Conservation (phyloP, 805 yeast genomes). For the Lachancea lanzarotensis region DNA sequence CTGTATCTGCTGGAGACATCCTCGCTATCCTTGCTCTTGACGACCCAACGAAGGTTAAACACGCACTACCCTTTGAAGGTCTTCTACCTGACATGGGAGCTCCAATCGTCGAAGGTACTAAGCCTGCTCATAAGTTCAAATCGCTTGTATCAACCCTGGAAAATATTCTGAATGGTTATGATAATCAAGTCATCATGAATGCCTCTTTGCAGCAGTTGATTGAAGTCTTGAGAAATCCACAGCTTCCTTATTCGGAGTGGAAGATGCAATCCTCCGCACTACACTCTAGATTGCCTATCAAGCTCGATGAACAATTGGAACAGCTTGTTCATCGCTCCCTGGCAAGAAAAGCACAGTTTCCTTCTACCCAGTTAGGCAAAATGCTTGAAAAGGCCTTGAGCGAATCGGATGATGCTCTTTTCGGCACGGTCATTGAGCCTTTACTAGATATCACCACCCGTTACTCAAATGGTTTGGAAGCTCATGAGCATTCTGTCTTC, state of each 20-base stretch:
- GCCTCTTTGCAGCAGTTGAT: slow-evolving; percentile 68
- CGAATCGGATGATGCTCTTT: slow-evolving; percentile 46
- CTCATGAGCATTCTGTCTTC: slow-evolving; percentile 77
- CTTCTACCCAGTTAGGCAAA: slow-evolving; percentile 77
- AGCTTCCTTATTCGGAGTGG: slow-evolving; percentile 94
- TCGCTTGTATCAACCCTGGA: slow-evolving; percentile 52
- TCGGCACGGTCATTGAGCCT: slow-evolving; percentile 62
- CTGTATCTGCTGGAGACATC: slow-evolving; percentile 93
- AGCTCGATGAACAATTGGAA: slow-evolving; percentile 62
- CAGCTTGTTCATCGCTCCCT: slow-evolving; percentile 60
- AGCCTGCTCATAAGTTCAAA: slow-evolving; percentile 70
- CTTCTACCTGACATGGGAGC: slow-evolving; percentile 85
- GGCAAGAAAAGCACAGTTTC: slow-evolving; percentile 76
- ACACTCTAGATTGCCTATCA: slow-evolving; percentile 80
- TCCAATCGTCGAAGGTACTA: slow-evolving; percentile 76
- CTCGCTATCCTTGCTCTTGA: slow-evolving; percentile 90
- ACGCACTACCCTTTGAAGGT: slow-evolving; percentile 91
- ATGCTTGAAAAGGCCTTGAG: slow-evolving; percentile 56
- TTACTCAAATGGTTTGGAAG: slow-evolving; percentile 68
- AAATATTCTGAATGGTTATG: slow-evolving; percentile 84
- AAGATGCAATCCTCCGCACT: slow-evolving; percentile 74
- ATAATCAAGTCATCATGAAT: slow-evolving; percentile 91
- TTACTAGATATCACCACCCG: slow-evolving; percentile 61
- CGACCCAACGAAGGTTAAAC: slow-evolving; percentile 95
- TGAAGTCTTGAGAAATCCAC: slow-evolving; percentile 66